Evolutionary conservation across 495 filamentous ascomycete genomes (phyloP).

Genomic region (Ascodesmis nigricans): DNA sequence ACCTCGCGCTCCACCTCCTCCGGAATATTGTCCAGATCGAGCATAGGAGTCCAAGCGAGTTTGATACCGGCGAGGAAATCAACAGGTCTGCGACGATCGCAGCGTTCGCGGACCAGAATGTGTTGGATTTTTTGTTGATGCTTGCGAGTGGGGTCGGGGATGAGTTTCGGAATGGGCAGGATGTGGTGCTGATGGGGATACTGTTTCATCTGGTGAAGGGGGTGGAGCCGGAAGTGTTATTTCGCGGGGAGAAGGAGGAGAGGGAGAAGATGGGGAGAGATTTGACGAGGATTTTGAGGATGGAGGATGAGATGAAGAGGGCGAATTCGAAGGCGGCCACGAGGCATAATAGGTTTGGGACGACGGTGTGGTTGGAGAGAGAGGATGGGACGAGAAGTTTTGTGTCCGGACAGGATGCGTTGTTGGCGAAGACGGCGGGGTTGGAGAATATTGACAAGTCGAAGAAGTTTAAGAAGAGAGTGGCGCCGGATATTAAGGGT

Average conservation of each 20-base stretch:
- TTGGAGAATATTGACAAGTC: constrained; percentile 75
- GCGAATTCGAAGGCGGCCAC: constrained; percentile 63
- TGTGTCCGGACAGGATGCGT: constrained; percentile 65
- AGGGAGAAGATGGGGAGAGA: constrained; percentile 46
- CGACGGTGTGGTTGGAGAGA: constrained; percentile 90
- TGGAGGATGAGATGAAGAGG: constrained; percentile 60
- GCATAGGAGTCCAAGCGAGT: constrained; percentile 38
- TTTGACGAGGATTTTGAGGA: constrained; percentile 45
- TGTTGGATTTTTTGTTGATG: constrained; percentile 61
- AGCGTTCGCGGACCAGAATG: constrained; percentile 73
- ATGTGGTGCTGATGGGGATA: constrained; percentile 66
- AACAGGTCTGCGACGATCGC: constrained; percentile 73
- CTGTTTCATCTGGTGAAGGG: constrained; percentile 84
- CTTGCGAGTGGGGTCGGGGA: constrained; percentile 78
- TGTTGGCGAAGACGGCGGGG: constrained; percentile 24
- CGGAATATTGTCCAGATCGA: constrained; percentile 73
- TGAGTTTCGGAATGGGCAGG: constrained; percentile 63
- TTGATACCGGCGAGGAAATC: constrained; percentile 38
- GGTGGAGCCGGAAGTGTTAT: constrained; percentile 64
- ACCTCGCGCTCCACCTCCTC: constrained; percentile 68
- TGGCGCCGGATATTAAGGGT: constrained; percentile 37
- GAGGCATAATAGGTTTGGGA: constrained; percentile 83
- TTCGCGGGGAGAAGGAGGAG: constrained; percentile 54
- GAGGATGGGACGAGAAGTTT: constrained; percentile 62
- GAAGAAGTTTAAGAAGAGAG: constrained; percentile 77